Evolutionary conservation across 257 asterid species (phyloP).

Genomic region (Salvia rosmarinus): DNA sequence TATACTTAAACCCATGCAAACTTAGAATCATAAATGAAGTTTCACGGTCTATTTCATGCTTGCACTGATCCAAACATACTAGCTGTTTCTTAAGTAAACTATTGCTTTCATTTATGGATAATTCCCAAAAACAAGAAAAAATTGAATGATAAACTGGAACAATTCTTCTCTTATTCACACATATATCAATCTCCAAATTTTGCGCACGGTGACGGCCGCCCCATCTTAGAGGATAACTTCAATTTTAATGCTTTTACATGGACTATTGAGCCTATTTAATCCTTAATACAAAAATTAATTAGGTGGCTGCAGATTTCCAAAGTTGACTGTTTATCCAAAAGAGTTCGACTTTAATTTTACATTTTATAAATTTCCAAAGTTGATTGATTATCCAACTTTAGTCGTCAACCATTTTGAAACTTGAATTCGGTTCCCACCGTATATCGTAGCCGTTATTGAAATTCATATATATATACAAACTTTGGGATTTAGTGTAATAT

Average conservation of each 20-base stretch:
- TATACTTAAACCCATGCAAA: background rate
- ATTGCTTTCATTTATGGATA: no score
- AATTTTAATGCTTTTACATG: background rate
- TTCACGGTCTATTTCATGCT: no score
- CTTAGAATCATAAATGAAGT: no score
- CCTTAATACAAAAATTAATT: background rate
- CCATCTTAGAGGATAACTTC: background rate
- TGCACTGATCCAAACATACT: no score
- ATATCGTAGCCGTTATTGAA: constrained; percentile 12
- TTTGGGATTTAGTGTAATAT: background rate
- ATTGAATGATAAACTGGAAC: no score
- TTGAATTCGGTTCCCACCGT: constrained; percentile 27
- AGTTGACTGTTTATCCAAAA: no score
- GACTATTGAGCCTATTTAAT: background rate
- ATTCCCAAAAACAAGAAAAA: no score
- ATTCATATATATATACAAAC: no score
- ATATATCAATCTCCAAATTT: background rate
- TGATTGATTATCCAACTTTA: background rate
- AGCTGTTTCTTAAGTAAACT: no score
- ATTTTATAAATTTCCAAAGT: background rate
- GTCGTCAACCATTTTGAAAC: background rate
- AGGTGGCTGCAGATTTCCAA: background rate
- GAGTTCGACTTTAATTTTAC: no score
- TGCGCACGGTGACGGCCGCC: background rate
- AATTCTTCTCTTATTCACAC: background rate